phyloP scores from a whole-genome alignment of 1,139 yeast genomes.

The Hanseniaspora uvarum region DNA sequence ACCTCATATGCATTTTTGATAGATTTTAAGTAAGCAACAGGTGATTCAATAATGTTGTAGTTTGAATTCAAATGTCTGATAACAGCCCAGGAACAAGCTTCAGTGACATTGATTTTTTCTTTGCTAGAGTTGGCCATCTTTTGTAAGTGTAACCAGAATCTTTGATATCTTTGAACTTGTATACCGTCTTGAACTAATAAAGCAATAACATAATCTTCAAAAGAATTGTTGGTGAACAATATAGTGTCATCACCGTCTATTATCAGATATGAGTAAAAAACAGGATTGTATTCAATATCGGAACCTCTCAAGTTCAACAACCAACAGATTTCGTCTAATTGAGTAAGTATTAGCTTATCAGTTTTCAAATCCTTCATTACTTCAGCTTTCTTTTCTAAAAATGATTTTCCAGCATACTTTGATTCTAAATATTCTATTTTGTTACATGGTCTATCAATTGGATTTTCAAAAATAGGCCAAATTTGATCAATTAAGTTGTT shows the following conservation, averaged over 20 bases:
- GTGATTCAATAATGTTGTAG: constrained; percentile 42
- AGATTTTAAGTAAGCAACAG: constrained; percentile 63
- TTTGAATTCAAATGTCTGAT: constrained; percentile 40
- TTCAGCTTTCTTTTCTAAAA: constrained; percentile 34
- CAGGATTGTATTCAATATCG: constrained; percentile 83
- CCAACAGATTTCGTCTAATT: constrained; percentile 92
- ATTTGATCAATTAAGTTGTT: constrained; percentile 66
- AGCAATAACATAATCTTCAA: constrained; percentile 27
- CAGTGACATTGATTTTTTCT: constrained; percentile 44
- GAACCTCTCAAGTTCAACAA: constrained; percentile 75
- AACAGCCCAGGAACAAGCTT: constrained; percentile 72
- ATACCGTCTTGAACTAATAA: constrained; percentile 35
- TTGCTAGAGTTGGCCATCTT: constrained; percentile 24
- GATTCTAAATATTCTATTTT: constrained; percentile 39
- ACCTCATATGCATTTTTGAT: constrained; percentile 67
- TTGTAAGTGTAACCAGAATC: constrained; percentile 45
- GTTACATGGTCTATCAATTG: constrained; percentile 41
- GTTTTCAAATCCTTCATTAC: constrained; percentile 27
- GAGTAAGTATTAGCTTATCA: constrained; percentile 47
- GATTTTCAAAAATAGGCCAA: constrained; percentile 49
- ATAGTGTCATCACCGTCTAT: constrained; percentile 43
- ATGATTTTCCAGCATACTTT: constrained; percentile 40
- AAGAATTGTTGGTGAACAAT: constrained; percentile 48
- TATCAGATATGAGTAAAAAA: constrained; percentile 71
- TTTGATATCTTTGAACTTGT: constrained; percentile 42